Evolutionary conservation across 1,284 basidiomycete species (phyloP).

Genomic region (Coniferiporia weirii): DNA sequence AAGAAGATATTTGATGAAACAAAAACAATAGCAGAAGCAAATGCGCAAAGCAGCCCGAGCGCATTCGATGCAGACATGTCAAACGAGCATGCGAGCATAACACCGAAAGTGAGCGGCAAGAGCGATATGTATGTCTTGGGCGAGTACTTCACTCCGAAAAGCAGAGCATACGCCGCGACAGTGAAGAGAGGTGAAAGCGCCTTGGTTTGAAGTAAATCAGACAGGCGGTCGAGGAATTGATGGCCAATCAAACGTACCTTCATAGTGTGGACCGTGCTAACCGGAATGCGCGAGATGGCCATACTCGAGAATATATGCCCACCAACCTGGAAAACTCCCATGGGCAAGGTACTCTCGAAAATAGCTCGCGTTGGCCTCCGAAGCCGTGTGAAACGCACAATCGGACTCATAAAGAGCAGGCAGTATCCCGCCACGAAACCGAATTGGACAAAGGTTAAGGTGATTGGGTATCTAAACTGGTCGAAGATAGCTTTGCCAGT

Average conservation of each 20-base stretch:
- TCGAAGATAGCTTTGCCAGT: conserved; percentile 86
- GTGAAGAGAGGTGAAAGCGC: conserved; percentile 96
- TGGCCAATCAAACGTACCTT: conserved; percentile 58
- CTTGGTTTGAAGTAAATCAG: conserved; percentile 36
- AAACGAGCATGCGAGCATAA: conserved; percentile 96
- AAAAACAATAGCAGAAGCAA: conserved; percentile 93
- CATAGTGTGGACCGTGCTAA: conserved; percentile 98
- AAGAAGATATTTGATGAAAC: conserved; percentile 99
- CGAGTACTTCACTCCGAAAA: conserved; percentile 93
- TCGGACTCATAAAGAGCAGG: conserved; percentile 71
- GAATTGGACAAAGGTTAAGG: conserved; percentile 97
- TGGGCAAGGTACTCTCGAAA: conserved; percentile 76
- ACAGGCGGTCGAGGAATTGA: background rate
- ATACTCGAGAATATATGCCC: conserved; percentile 97
- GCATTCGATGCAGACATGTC: conserved; percentile 84
- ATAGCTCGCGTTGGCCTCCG: conserved; percentile 70
- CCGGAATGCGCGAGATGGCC: conserved; percentile 93
- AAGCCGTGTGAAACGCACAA: conserved; percentile 61
- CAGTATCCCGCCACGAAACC: conserved; percentile 89
- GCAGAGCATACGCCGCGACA: conserved; percentile 86
- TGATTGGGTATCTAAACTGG: conserved; percentile 83
- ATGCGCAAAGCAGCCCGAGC: conserved; percentile 82
- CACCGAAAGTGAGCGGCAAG: conserved; percentile 90
- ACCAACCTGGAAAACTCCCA: conserved; percentile 93
- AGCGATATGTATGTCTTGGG: conserved; percentile 89